These are phyloP conservation scores for Buxus sempervirens DNA, from an alignment of 164 flowering plant genomes.

Conservation along the genomic window DNA sequence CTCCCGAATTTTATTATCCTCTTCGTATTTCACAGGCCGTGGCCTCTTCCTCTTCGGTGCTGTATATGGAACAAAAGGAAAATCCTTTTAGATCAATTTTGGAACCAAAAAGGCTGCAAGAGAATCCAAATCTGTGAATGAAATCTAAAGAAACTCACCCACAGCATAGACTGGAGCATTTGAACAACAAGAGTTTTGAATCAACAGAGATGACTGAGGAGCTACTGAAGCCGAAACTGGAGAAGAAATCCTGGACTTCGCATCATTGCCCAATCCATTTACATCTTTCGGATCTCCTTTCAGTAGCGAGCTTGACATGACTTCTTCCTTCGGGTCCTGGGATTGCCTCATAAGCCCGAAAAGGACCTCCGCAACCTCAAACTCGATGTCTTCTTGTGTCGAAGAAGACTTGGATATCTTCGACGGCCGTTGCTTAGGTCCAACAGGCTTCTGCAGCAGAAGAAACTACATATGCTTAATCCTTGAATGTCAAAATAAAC, in stretches of 20 bases:
- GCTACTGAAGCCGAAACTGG: constrained; percentile 44
- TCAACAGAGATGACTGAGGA: constrained; percentile 27
- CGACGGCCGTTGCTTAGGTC: constrained; percentile 57
- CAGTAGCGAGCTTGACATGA: constrained; percentile 16
- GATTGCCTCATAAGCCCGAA: constrained; percentile 83
- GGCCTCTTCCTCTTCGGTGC: constrained; percentile 95
- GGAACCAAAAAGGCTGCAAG: background rate
- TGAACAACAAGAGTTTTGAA: constrained; percentile 42
- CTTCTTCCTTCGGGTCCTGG: constrained; percentile 58
- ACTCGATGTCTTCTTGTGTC: constrained; percentile 79
- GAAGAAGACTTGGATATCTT: constrained; percentile 44
- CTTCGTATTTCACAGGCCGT: constrained; percentile 58
- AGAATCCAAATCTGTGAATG: background rate
- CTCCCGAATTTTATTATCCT: constrained; percentile 34
- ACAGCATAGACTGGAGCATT: constrained; percentile 35
- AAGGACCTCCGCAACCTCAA: constrained; percentile 92
- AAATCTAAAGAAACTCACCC: constrained; percentile 40
- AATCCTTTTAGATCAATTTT: background rate
- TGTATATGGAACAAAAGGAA: constrained; percentile 24
- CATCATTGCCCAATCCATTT: constrained; percentile 42
- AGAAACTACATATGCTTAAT: background rate
- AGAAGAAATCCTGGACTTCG: constrained; percentile 68
- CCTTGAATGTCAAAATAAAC: background rate
- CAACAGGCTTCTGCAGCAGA: constrained; percentile 57
- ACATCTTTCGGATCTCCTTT: constrained; percentile 40